Evolutionary conservation across 2,329 filamentous ascomycete genomes (phyloP), one percentile per base, ranked within the genome.

Genomic region (Monilinia vaccinii-corymbosi): DNA sequence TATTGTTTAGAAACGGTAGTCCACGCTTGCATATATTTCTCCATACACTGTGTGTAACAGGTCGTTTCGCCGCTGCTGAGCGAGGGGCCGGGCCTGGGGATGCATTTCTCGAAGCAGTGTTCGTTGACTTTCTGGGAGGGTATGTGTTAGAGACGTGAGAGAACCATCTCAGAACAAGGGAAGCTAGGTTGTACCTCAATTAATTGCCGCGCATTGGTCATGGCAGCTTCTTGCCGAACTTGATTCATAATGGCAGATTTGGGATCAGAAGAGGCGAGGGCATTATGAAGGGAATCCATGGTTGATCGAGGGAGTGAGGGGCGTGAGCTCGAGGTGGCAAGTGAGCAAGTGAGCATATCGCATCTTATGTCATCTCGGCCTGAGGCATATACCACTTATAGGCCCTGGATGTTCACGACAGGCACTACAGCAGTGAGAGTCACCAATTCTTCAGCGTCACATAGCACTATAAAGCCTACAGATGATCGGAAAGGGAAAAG

Each of bases 1-100:
- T 90, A 91, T 45, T 85, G 79, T 51, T 79, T 74, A 76, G 85
- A 88, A 70, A 89, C 85, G 64, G 81, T 77, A 75, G 91, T 91
- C 89, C 89, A 93, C 13, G 87, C 81, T 36, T 80, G 76, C 79
- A 92, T 89, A 79, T 92, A 93, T 75, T 92, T 92, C 69, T 92
- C 88, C 83, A 91, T 89, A 78, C 89, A 93, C 62, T 81, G 79
- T 23, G 81, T 88, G 70, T 89, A 80, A 77, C 89, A 93, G 25
- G 81, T 78, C 71, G 84, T 78, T 73, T 93, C 89, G 74, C 80
- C 75, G 74, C 79, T 82, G 53, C 67, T 70, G 60, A 92, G 75
- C 58, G 82, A 84, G 53, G 79, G 73, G 61, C 87, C 85, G 58
- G 89, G 86, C 70, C 86, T 85, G 53, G 87, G 79, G 18, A 92